Evolutionary conservation across 768 basidiomycete genomes (phyloP).

Genomic region (Amyloporia xantha): DNA sequence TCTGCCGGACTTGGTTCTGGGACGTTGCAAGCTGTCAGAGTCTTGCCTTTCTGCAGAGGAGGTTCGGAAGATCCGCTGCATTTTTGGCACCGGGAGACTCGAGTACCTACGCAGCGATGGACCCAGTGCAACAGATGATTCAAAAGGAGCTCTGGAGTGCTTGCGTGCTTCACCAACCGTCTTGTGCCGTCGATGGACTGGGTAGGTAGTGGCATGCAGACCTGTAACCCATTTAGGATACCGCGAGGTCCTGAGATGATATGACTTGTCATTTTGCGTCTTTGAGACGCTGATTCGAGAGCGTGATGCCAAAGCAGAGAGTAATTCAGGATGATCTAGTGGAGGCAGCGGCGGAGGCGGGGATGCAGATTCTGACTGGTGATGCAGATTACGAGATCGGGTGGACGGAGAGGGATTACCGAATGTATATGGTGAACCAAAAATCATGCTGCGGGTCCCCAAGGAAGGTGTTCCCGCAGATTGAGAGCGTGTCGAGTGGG

Average conservation of each 20-base stretch:
- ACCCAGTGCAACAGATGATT: neutral
- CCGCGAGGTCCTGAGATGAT: neutral
- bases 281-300: slow-evolving; percentile 12
- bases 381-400: slow-evolving; percentile 6
- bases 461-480: slow-evolving; percentile 3
- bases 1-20: slow-evolving; percentile 37
- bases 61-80: slow-evolving; percentile 20
- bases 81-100: slow-evolving; percentile 20
- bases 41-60: slow-evolving; percentile 4
- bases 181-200: slow-evolving; percentile 12
- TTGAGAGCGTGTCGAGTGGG: slow-evolving; percentile 11
- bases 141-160: slow-evolving; percentile 6
- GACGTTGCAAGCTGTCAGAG: no score
- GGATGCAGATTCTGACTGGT: slow-evolving; percentile 25
- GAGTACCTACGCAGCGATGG: slow-evolving; percentile 19
- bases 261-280: neutral
- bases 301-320: slow-evolving; percentile 17
- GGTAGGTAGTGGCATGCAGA: slow-evolving; percentile 16
- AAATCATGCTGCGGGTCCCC: neutral
- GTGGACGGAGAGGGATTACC: slow-evolving; percentile 28
- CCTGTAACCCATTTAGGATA: slow-evolving; percentile 2
- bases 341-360: slow-evolving; percentile 50
- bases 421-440: slow-evolving; percentile 36
- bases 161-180: slow-evolving; percentile 3
- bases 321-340: slow-evolving; percentile 35